Conservation (phyloP, 257 asterid genomes). For the Rauvolfia tetraphylla region DNA sequence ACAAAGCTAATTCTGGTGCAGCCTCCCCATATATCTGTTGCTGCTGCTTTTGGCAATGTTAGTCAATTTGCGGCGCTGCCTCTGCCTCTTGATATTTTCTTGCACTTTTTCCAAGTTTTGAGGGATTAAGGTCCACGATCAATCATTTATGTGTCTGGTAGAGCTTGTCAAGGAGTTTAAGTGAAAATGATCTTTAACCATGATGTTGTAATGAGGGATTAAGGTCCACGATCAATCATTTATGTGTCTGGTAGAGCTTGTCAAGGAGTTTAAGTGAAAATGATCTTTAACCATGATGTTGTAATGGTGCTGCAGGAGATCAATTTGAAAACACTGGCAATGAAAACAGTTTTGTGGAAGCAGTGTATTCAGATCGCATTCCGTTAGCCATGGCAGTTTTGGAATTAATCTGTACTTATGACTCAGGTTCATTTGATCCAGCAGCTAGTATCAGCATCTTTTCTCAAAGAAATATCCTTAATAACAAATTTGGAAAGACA, state of each 20-base stretch:
- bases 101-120: background rate
- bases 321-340: background rate
- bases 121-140: background rate
- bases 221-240: background rate
- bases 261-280: background rate
- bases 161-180: background rate
- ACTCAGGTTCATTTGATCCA: background rate
- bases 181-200: background rate
- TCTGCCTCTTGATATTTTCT: background rate
- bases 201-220: background rate
- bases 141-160: background rate
- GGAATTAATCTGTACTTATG: background rate
- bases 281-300: background rate
- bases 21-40: background rate
- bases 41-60: background rate
- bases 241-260: background rate
- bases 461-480: constrained; percentile 1
- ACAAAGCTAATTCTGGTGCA: background rate
- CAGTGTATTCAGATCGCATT: background rate
- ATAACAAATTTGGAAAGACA: background rate
- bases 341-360: background rate
- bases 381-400: background rate
- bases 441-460: background rate
- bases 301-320: background rate
- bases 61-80: background rate